Conservation (phyloP, 176 grass and related monocot species). For the Sorghum bicolor region DNA sequence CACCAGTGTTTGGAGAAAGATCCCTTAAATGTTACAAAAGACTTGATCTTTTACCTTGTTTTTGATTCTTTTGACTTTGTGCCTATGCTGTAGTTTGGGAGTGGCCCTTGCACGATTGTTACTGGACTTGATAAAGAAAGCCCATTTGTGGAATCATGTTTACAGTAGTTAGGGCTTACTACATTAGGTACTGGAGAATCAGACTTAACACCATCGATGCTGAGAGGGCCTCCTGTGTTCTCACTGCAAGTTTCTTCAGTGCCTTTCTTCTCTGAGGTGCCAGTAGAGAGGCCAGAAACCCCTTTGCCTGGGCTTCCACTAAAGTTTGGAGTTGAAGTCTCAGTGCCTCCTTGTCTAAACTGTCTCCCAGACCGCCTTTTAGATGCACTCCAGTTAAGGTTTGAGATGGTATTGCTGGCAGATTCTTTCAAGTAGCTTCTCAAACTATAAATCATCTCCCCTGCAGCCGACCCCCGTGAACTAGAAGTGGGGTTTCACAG, state of each 20-base stretch:
- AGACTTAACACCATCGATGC: slow-evolving; percentile 26
- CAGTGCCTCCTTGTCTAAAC: slow-evolving; percentile 23
- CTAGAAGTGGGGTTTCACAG: slow-evolving; percentile 28
- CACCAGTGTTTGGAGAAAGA: neutral
- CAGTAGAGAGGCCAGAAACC: slow-evolving; percentile 23
- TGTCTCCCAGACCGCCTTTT: slow-evolving; percentile 28
- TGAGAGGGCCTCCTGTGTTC: slow-evolving; percentile 4
- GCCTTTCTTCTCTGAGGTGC: slow-evolving; percentile 22
- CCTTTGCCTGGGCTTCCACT: slow-evolving; percentile 33
- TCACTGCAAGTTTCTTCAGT: slow-evolving; percentile 30
- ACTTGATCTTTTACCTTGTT: slow-evolving; percentile 39
- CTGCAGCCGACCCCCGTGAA: neutral
- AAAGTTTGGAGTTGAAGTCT: slow-evolving; percentile 9
- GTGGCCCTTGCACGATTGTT: slow-evolving; percentile 20
- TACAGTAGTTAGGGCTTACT: neutral
- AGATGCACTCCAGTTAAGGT: slow-evolving; percentile 33
- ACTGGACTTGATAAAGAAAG: slow-evolving; percentile 10
- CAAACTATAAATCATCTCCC: slow-evolving; percentile 10
- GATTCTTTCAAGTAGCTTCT: slow-evolving; percentile 18
- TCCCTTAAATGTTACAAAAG: neutral
- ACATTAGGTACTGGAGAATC: slow-evolving; percentile 17
- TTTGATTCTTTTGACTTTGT: slow-evolving; percentile 39
- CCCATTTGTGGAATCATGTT: neutral
- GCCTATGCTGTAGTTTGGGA: slow-evolving; percentile 7
- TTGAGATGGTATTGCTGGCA: slow-evolving; percentile 1